phyloP scores from a whole-genome alignment of 345 rosid species.

The Orychophragmus violaceus region DNA sequence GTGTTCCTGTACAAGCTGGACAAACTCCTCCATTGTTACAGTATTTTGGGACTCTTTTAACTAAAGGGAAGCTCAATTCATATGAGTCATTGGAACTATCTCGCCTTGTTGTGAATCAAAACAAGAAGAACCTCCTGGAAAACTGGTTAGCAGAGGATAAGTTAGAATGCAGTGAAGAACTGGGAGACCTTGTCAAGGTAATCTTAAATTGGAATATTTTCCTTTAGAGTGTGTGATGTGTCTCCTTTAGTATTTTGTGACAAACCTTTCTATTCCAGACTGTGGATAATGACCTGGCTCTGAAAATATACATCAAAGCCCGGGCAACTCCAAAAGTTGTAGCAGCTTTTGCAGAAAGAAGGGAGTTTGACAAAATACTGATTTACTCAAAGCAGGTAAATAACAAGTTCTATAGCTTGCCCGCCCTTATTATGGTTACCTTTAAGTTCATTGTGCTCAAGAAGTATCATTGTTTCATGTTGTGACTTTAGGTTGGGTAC shows the following conservation, averaged over 20 bases:
- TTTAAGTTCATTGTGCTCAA: conserved; percentile 7
- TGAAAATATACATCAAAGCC: conserved; percentile 94
- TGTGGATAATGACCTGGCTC: conserved; percentile 96
- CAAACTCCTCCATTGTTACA: conserved; percentile 97
- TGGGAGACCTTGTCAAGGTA: conserved; percentile 99
- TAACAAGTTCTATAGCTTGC: neutral
- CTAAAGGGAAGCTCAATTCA: conserved; percentile 93
- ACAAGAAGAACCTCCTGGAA: conserved; percentile 93
- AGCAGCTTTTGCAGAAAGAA: conserved; percentile 96
- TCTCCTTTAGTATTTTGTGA: neutral
- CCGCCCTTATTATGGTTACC: neutral
- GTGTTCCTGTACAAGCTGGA: conserved; percentile 99
- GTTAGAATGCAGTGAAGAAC: conserved; percentile 97
- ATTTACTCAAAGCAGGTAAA: conserved; percentile 90
- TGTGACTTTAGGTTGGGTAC: conserved; percentile 74
- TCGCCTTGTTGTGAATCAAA: conserved; percentile 97
- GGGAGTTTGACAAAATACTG: conserved; percentile 94
- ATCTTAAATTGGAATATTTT: neutral
- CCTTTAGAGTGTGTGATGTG: conserved; percentile 5
- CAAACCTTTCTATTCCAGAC: conserved; percentile 48
- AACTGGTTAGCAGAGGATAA: conserved; percentile 99
- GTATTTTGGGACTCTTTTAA: conserved; percentile 94
- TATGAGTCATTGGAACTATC: conserved; percentile 97
- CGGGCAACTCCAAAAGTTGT: conserved; percentile 97
- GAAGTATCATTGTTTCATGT: conserved; percentile 7